Percentiles rank a stretch among this genome's conserved stretches.
These are phyloP conservation scores for Nicotiana rustica DNA, from an alignment of 305 asterid species.

Conservation along the genomic window DNA sequence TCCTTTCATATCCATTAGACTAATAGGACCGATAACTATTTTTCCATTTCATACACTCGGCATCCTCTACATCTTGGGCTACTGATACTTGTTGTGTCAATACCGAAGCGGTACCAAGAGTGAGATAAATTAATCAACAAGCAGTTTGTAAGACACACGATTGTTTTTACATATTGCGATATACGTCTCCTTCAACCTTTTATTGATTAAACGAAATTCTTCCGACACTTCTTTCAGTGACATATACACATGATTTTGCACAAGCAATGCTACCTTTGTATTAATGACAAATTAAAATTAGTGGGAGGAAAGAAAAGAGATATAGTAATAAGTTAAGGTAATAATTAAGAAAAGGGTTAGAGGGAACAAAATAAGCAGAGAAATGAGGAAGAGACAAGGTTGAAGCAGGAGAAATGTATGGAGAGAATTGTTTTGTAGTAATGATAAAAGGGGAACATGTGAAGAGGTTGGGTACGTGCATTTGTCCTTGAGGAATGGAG, in stretches of 20 bases:
- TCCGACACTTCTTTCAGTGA: background rate
- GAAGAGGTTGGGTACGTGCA: constrained; percentile 43
- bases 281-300: no score
- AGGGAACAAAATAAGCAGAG: constrained; percentile 17
- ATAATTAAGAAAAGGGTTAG: constrained; percentile 20
- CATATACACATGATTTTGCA: background rate
- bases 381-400: constrained; percentile 22
- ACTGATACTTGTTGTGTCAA: background rate
- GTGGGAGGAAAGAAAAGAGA: no score
- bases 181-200: background rate
- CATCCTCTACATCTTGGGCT: background rate
- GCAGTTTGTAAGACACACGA: background rate
- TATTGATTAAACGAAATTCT: background rate
- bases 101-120: background rate
- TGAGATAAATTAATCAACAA: background rate
- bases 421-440: constrained; percentile 37
- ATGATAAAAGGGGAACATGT: constrained; percentile 38
- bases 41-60: background rate
- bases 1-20: background rate
- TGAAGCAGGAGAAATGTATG: constrained; percentile 34
- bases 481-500: constrained; percentile 41
- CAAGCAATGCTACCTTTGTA: no score
- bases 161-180: background rate
- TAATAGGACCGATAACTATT: no score
- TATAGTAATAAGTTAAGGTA: background rate